These are phyloP conservation scores for Syncephalastrum racemosum DNA, from an alignment of 371 early-diverging fungal genomes.

Conservation along the genomic window DNA sequence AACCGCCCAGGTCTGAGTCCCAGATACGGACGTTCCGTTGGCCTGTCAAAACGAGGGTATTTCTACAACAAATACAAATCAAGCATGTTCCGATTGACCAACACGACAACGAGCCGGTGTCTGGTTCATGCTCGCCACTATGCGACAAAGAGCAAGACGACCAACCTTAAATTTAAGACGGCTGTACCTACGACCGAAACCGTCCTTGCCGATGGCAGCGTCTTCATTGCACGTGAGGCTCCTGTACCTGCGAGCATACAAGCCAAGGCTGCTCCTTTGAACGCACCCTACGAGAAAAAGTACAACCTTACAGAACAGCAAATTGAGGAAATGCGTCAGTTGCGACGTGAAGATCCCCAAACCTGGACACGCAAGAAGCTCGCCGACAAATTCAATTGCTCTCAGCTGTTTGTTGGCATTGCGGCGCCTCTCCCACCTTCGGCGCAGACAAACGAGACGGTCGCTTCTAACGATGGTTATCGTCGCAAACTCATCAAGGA, in stretches of 20 bases:
- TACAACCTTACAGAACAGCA: constrained; percentile 27
- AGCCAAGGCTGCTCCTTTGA: constrained; percentile 25
- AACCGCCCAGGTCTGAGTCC: too few species aligned
- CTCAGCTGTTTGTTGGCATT: constrained; percentile 44
- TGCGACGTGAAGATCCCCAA: constrained; percentile 41
- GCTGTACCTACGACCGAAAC: constrained; percentile 39
- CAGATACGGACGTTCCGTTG: too few species aligned
- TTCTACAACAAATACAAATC: constrained; percentile 1
- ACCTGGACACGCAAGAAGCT: constrained; percentile 50
- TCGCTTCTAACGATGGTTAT: constrained; percentile 28
- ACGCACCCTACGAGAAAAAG: constrained; percentile 15
- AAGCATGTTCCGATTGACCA: constrained; percentile 16
- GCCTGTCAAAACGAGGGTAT: background rate
- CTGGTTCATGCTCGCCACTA: constrained; percentile 26
- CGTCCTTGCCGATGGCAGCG: constrained; percentile 32
- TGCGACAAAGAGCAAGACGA: constrained; percentile 48
- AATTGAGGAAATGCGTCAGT: constrained; percentile 41
- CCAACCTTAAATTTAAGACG: constrained; percentile 38
- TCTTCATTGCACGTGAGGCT: constrained; percentile 38
- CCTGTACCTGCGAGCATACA: constrained; percentile 29
- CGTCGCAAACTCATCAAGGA: constrained; percentile 38
- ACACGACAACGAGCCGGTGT: constrained; percentile 9
- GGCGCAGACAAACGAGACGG: background rate
- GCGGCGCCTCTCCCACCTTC: constrained; percentile 21
- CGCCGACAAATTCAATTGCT: constrained; percentile 49